phyloP scores from a whole-genome alignment of 208 protist species.

The Leptomonas seymouri region DNA sequence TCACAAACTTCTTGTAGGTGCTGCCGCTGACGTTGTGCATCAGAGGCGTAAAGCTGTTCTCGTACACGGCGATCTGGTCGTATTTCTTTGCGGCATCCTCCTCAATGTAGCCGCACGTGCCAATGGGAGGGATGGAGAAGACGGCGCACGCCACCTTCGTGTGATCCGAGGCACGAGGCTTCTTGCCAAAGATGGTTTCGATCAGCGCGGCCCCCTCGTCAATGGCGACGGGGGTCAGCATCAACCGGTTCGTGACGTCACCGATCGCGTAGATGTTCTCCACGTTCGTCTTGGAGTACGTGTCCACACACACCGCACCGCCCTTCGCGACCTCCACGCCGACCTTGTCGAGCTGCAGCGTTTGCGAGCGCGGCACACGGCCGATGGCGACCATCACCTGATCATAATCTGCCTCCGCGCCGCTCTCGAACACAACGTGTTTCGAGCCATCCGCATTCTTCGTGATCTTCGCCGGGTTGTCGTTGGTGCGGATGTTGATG shows the following conservation, averaged over 20 bases:
- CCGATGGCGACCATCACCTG: conserved; percentile 97
- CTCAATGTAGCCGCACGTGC: conserved; percentile 85
- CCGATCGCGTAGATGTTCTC: conserved; percentile 98
- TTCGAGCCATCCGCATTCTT: conserved; percentile 66
- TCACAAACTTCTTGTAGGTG: conserved; percentile 88
- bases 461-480: conserved; percentile 82
- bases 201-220: conserved; percentile 81
- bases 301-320: conserved; percentile 92
- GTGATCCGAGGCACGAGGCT: conserved; percentile 76
- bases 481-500: conserved; percentile 75
- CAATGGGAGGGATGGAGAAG: conserved; percentile 91
- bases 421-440: conserved; percentile 83
- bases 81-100: conserved; percentile 76
- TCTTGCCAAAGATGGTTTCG: conserved; percentile 86
- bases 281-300: conserved; percentile 95
- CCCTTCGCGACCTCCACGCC: conserved; percentile 86
- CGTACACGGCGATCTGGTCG: conserved; percentile 82
- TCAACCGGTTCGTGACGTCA: conserved; percentile 93
- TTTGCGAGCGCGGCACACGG: conserved; percentile 90
- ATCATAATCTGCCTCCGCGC: conserved; percentile 89
- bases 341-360: conserved; percentile 92
- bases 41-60: conserved; percentile 84
- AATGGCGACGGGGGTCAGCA: conserved; percentile 93
- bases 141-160: conserved; percentile 89
- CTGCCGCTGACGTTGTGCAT: conserved; percentile 90